phyloP scores from a whole-genome alignment of 306 rosid species.

The Sophora flavescens region DNA sequence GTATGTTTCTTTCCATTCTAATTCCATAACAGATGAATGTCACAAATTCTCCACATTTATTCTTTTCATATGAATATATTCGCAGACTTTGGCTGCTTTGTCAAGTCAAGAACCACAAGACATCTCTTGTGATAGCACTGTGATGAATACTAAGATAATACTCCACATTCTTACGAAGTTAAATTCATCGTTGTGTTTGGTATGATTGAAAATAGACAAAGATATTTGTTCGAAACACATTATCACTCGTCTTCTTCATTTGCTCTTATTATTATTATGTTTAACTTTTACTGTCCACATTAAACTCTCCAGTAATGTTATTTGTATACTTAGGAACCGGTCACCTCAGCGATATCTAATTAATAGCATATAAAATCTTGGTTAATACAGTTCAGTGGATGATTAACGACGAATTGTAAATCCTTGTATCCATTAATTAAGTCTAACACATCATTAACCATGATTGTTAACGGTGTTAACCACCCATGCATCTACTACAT shows the following conservation, averaged over 20 bases:
- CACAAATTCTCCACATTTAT: background rate
- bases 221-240: background rate
- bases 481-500: no score
- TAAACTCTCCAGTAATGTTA: no score
- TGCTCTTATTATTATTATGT: no score
- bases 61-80: background rate
- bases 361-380: no score
- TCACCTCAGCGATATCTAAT: no score
- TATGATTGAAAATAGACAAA: conserved; percentile 10
- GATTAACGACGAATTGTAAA: no score
- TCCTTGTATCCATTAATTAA: no score
- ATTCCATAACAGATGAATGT: background rate
- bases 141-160: background rate
- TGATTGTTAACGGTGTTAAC: no score
- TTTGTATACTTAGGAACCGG: no score
- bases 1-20: conserved; percentile 18
- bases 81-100: conserved; percentile 4
- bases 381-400: no score
- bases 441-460: no score
- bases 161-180: background rate
- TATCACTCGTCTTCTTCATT: background rate
- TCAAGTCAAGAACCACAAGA: conserved; percentile 15
- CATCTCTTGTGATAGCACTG: background rate
- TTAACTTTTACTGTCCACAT: no score
- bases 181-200: background rate